A percentile compares a stretch with the other conserved stretches of the same genome.
Evolutionary conservation across 2,329 filamentous ascomycete species (phyloP).

Genomic region (Trichothecium roseum): DNA sequence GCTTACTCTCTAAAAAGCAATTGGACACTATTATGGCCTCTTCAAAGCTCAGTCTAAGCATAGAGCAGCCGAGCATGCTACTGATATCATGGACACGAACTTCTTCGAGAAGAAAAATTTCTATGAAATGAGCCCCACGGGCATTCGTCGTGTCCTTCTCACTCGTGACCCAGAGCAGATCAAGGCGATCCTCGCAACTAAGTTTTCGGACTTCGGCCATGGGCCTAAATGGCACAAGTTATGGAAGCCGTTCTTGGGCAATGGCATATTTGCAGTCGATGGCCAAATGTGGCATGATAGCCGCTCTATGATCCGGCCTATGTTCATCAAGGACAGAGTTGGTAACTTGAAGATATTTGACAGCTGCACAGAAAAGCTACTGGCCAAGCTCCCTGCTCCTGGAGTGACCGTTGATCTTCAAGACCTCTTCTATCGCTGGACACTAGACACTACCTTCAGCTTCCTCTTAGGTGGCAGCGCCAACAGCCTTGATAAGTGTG

Average conservation of each 20-base stretch:
- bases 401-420: conserved; percentile 31
- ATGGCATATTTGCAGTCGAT: conserved; percentile 32
- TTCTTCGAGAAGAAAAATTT: no score
- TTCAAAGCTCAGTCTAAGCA: no score
- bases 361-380: conserved; percentile 15
- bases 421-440: conserved; percentile 43
- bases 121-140: no score
- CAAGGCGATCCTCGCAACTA: conserved; percentile 36
- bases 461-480: no score
- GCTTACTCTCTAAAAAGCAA: no score
- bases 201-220: conserved; percentile 34
- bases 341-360: conserved; percentile 12
- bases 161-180: conserved; percentile 36
- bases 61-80: no score
- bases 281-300: conserved; percentile 30
- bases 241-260: conserved; percentile 18
- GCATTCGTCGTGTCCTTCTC: conserved; percentile 1
- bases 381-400: conserved; percentile 16
- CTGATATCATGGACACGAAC: no score
- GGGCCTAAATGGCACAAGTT: conserved; percentile 9
- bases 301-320: conserved; percentile 18
- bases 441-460: conserved; percentile 21
- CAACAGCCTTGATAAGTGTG: no score
- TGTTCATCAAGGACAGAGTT: conserved; percentile 15
- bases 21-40: no score